Base-by-base conservation (phyloP, 2,329 filamentous ascomycete species). In the Talaromyces sp. region DNA sequence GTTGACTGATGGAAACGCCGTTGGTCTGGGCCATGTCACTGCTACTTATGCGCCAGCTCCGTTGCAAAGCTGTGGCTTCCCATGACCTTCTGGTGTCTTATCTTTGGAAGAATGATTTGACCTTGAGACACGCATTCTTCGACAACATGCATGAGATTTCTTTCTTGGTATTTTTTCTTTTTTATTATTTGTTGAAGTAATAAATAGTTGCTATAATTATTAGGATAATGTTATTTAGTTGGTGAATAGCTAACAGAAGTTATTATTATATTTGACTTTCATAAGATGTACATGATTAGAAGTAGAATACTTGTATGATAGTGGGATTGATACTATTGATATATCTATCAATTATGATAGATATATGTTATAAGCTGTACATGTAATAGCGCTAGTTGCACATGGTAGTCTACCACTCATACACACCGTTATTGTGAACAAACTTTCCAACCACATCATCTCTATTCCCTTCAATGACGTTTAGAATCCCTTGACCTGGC, bases 1-100 rank as follows among this genome's bases (percentile, higher is more conserved):
- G 0, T 72, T 84, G 64, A 85, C 82, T 11, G 75, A 77, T 59
- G 71, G 71, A 28, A 73, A 79, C 65, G 81, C 81, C 25, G 73
- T 65, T 15, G 59, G 73, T 28, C 66, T 81, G 36, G 81, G 81
- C 19, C 73, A 79, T 30, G 73, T 83, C 9, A 54, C 65, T 2
- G 72, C 69, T 8, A 70, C 68, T 22, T 76, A 71, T 53, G 65
- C 64, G 0, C 60, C 65, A 42, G 70, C 69, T 32, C 66, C 65
- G 13, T 30, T 57, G 25, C 36, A 47, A 17, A 57, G 54, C 25
- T 65, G 63, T 30, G 62, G 60, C 28, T 56, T 62, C 19, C 15
- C 27, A n/a, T 36, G 15, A 56, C 32, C 22, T 9, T 15, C 17
- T 25, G 22, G 11, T 25, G 10, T 3, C 44, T 11, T 47, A 13